Percentiles rank a stretch among this genome's conserved stretches.
Evolutionary conservation across 805 yeast genomes (phyloP).

Genomic region (Saccharomycopsis fodiens): DNA sequence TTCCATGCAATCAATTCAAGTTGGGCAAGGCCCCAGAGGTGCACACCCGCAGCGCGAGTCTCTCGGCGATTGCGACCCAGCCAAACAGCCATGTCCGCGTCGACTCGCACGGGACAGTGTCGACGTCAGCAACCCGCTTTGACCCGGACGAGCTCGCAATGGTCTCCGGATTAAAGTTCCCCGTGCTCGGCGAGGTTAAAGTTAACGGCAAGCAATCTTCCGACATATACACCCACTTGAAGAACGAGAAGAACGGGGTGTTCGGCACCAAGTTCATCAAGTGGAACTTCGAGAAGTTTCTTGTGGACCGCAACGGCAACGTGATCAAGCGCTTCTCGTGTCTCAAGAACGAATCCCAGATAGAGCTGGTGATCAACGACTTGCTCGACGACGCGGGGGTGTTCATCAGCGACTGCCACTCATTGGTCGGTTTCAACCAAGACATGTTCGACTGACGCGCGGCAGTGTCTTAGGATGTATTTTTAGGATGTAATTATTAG

Average conservation of each 20-base stretch:
- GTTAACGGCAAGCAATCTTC: constrained; percentile 70
- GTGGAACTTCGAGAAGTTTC: constrained; percentile 78
- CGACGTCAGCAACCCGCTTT: not conserved
- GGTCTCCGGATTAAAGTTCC: constrained; percentile 37
- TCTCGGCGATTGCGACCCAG: not conserved
- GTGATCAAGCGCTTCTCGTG: constrained; percentile 41
- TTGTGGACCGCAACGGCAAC: constrained; percentile 48
- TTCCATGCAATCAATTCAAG: constrained; percentile 16
- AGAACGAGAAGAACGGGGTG: constrained; percentile 47
- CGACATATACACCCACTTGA: constrained; percentile 63
- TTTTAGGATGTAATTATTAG: too few relatives aligned
- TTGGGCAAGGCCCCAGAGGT: not conserved
- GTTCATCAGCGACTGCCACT: constrained; percentile 1
- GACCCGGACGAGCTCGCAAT: not conserved
- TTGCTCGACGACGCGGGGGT: not conserved
- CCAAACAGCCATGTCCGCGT: not conserved
- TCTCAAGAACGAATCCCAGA: constrained; percentile 9
- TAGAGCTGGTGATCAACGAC: constrained; percentile 5
- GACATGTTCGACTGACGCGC: constrained; percentile 11
- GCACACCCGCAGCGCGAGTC: not conserved
- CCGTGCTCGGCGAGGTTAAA: constrained; percentile 64
- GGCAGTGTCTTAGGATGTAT: too few relatives aligned
- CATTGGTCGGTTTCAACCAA: constrained; percentile 12
- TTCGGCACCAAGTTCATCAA: constrained; percentile 67
- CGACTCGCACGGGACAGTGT: not conserved